Evolutionary conservation across 805 yeast genomes (phyloP).

Genomic region (Teunomyces funiuensis): DNA sequence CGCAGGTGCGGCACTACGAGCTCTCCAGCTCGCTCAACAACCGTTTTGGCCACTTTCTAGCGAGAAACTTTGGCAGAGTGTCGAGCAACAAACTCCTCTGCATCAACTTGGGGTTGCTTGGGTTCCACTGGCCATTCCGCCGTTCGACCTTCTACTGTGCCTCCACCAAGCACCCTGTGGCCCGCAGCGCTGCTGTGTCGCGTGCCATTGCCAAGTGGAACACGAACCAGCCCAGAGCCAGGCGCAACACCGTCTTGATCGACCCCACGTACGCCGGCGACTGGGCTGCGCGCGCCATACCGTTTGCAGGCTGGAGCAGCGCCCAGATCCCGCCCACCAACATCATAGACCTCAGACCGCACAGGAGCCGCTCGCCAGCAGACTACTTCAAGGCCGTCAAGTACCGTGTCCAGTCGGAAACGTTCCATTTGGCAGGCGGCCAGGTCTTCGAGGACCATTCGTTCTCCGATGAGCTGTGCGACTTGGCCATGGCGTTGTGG

Average conservation of each 20-base stretch:
- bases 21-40: slow-evolving; percentile 18
- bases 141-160: slow-evolving; percentile 39
- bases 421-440: slow-evolving; percentile 36
- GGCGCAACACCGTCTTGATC: slow-evolving; percentile 24
- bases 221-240: slow-evolving; percentile 3
- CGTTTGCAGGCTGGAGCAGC: slow-evolving; percentile 39
- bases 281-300: slow-evolving; percentile 29
- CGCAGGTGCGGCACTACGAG: slow-evolving; percentile 37
- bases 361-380: slow-evolving; percentile 23
- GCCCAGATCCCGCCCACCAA: slow-evolving; percentile 39
- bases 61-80: slow-evolving; percentile 31
- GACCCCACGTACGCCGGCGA: slow-evolving; percentile 39
- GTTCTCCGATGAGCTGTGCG: slow-evolving; percentile 30
- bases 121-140: slow-evolving; percentile 48
- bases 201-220: slow-evolving; percentile 40
- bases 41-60: slow-evolving; percentile 5
- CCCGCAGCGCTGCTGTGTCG: slow-evolving; percentile 39
- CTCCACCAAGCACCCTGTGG: slow-evolving; percentile 39
- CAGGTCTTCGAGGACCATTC: slow-evolving; percentile 31
- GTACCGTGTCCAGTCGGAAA: slow-evolving; percentile 37
- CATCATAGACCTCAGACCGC: slow-evolving; percentile 41
- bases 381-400: slow-evolving; percentile 42
- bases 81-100: slow-evolving; percentile 31
- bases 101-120: slow-evolving; percentile 40
- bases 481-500: slow-evolving; percentile 33